These are phyloP conservation scores for Hypoxylon fragiforme DNA, from an alignment of 495 filamentous ascomycete genomes.

Conservation along the genomic window DNA sequence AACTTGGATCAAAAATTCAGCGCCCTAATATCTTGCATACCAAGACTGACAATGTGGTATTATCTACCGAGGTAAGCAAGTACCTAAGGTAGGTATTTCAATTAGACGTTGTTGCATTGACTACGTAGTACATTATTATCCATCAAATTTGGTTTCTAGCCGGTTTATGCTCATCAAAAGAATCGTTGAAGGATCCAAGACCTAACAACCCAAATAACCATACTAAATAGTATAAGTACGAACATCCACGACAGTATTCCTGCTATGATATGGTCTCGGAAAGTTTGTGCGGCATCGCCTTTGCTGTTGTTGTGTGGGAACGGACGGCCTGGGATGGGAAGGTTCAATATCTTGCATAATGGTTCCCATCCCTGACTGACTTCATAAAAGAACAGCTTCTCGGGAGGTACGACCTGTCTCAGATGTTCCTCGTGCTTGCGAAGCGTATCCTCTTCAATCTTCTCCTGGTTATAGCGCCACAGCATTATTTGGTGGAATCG, in stretches of 20 bases:
- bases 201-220: conserved; percentile 26
- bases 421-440: conserved; percentile 43
- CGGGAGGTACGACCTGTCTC: conserved; percentile 39
- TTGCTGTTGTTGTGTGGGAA: conserved; percentile 46
- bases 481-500: conserved; percentile 35
- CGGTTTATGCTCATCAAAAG: conserved; percentile 7
- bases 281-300: conserved; percentile 30
- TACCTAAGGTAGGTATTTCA: no score
- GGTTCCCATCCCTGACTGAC: conserved; percentile 51
- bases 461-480: conserved; percentile 37
- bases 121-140: no score
- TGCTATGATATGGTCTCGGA: conserved; percentile 31
- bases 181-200: conserved; percentile 16
- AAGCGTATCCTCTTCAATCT: conserved; percentile 37
- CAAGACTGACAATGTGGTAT: no score
- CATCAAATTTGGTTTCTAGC: no score
- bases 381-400: conserved; percentile 48
- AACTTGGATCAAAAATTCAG: no score
- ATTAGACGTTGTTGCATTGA: no score
- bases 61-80: no score
- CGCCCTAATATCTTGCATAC: no score
- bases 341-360: conserved; percentile 43
- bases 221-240: conserved; percentile 28
- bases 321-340: conserved; percentile 40
- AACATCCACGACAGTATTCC: conserved; percentile 34